Percentiles rank a stretch among this genome's conserved stretches.
Evolutionary conservation across 345 rosid genomes (phyloP).

Genomic region (Rhizophora mangle): DNA sequence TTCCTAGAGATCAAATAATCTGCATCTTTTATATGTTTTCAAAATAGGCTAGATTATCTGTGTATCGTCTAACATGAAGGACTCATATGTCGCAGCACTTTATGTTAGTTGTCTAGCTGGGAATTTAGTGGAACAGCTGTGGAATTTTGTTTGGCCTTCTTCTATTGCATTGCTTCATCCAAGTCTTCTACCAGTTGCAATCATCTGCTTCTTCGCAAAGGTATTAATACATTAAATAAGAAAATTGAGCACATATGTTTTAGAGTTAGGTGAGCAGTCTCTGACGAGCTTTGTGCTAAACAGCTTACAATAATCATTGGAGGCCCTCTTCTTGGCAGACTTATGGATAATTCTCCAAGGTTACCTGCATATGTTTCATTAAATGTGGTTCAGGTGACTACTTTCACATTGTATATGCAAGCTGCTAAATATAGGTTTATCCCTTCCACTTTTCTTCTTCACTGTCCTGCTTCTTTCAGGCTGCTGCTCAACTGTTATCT

Average conservation of each 20-base stretch:
- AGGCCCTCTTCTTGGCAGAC: constrained; percentile 86
- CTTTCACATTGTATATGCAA: background rate
- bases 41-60: background rate
- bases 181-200: constrained; percentile 93
- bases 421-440: constrained; percentile 2
- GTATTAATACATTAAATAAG: constrained; percentile 24
- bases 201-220: constrained; percentile 80
- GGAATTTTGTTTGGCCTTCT: constrained; percentile 97
- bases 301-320: constrained; percentile 72
- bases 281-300: constrained; percentile 17
- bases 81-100: constrained; percentile 43
- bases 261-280: background rate
- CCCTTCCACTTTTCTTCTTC: background rate
- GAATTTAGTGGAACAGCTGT: constrained; percentile 83
- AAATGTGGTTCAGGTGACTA: constrained; percentile 66
- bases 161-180: constrained; percentile 90
- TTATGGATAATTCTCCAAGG: constrained; percentile 89
- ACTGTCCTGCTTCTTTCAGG: constrained; percentile 46
- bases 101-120: constrained; percentile 78
- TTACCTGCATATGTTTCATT: constrained; percentile 68
- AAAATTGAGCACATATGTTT: constrained; percentile 4
- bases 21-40: too few species aligned
- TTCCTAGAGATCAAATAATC: background rate
- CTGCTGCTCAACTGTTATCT: constrained; percentile 78
- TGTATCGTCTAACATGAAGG: constrained; percentile 13